Evolutionary conservation across 768 basidiomycete genomes (phyloP).

Genomic region (Kwoniella sp.): DNA sequence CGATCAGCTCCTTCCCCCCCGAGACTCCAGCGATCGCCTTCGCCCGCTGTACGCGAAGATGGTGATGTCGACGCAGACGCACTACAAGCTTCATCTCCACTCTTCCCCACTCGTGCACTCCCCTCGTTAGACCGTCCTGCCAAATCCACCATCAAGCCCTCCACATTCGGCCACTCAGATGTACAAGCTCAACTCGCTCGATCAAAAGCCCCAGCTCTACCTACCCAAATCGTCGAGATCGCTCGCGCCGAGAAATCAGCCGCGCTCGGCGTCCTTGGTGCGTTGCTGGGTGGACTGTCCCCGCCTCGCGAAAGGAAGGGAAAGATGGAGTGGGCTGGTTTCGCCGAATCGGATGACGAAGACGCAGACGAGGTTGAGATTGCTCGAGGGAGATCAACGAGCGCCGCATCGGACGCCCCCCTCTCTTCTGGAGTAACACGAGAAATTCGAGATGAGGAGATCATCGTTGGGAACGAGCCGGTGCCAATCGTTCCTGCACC

Average conservation of each 20-base stretch:
- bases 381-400: slow-evolving; percentile 9
- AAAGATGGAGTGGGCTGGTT: slow-evolving; percentile 16
- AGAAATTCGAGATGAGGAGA: neutral
- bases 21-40: neutral
- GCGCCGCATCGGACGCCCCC: neutral
- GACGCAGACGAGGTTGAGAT: slow-evolving; percentile 16
- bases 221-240: slow-evolving; percentile 10
- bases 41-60: neutral
- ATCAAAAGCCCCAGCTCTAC: neutral
- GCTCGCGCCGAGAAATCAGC: slow-evolving; percentile 23
- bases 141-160: neutral
- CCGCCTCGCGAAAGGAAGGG: slow-evolving; percentile 2
- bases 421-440: neutral
- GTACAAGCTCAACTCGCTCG: neutral
- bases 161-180: no score
- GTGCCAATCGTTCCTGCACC: neutral
- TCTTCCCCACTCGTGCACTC: slow-evolving; percentile 3
- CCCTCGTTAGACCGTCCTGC: neutral
- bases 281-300: slow-evolving; percentile 11
- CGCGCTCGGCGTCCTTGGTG: slow-evolving; percentile 18
- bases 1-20: neutral
- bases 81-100: slow-evolving; percentile 1
- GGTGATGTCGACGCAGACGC: neutral
- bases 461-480: neutral
- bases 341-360: slow-evolving; percentile 19